Evolutionary conservation across 1,139 yeast species (phyloP).

Genomic region (Suhomyces bokatorum): DNA sequence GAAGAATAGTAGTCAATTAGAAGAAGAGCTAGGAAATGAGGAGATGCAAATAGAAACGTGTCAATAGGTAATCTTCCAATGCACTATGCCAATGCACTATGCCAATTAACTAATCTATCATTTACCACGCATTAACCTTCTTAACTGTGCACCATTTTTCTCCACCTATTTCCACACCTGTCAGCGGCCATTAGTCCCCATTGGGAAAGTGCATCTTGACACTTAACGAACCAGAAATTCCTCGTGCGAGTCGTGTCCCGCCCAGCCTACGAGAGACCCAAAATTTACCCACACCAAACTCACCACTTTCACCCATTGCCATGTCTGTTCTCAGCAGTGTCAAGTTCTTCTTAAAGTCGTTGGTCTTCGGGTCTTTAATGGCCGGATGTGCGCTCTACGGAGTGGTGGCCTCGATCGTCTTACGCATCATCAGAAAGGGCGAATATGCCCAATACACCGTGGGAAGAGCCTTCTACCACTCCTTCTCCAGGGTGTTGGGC

Average conservation of each 20-base stretch:
- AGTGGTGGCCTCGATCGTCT: conserved; percentile 67
- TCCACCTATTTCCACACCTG: too few species aligned
- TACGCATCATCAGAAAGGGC: conserved; percentile 70
- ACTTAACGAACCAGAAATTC: not conserved
- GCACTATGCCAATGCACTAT: too few species aligned
- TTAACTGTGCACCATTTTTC: too few species aligned
- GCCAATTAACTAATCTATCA: too few species aligned
- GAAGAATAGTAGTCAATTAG: too few species aligned
- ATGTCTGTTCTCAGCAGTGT: conserved; percentile 19
- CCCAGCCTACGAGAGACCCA: not conserved
- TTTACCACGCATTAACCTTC: too few species aligned
- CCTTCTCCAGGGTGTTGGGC: conserved; percentile 63
- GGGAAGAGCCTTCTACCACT: conserved; percentile 74
- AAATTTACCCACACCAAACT: not conserved
- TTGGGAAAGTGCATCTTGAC: not conserved
- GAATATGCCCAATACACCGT: conserved; percentile 87
- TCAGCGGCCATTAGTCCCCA: not conserved
- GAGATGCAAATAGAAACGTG: too few species aligned
- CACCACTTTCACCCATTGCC: not conserved
- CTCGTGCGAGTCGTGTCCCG: not conserved
- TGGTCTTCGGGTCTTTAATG: conserved; percentile 53
- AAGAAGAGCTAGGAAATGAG: too few species aligned
- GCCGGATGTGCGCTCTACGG: conserved; percentile 72
- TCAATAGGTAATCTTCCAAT: too few species aligned
- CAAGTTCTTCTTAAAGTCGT: conserved; percentile 57